Conservation (phyloP, 31 red algal genomes). For the Odonthalia washingtoniensis region DNA sequence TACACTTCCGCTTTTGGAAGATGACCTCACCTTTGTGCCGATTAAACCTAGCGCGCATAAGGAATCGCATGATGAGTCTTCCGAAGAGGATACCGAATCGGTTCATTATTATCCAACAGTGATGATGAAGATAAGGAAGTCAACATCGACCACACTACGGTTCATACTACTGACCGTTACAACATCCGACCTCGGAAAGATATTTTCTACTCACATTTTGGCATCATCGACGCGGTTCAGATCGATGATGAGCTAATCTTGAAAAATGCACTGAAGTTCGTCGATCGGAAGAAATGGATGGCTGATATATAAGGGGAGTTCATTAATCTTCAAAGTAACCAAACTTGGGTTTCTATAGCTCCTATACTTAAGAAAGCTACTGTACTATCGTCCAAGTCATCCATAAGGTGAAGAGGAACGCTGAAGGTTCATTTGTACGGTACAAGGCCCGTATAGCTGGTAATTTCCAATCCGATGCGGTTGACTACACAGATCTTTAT, state of each 20-base stretch:
- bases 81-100: too few relatives aligned
- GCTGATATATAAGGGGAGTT: constrained; percentile 24
- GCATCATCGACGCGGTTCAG: too few relatives aligned
- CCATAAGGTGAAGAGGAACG: constrained; percentile 35
- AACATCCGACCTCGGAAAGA: not conserved
- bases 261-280: constrained; percentile 4
- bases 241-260: constrained; percentile 11
- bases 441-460: constrained; percentile 39
- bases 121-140: too few relatives aligned
- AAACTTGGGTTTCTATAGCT: too few relatives aligned
- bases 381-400: too few relatives aligned
- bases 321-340: not conserved
- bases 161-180: too few relatives aligned
- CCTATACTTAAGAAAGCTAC: too few relatives aligned
- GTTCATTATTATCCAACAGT: too few relatives aligned
- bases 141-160: not conserved
- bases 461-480: constrained; percentile 2
- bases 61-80: too few relatives aligned
- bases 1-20: not conserved
- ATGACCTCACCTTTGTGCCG: too few relatives aligned
- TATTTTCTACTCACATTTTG: too few relatives aligned
- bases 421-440: not conserved
- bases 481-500: not conserved
- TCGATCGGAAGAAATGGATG: constrained; percentile 13
- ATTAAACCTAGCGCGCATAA: too few relatives aligned